These are phyloP conservation scores for Stramenopiles sp. DNA, from an alignment of 352 stramenopile genomes.

Conservation along the genomic window DNA sequence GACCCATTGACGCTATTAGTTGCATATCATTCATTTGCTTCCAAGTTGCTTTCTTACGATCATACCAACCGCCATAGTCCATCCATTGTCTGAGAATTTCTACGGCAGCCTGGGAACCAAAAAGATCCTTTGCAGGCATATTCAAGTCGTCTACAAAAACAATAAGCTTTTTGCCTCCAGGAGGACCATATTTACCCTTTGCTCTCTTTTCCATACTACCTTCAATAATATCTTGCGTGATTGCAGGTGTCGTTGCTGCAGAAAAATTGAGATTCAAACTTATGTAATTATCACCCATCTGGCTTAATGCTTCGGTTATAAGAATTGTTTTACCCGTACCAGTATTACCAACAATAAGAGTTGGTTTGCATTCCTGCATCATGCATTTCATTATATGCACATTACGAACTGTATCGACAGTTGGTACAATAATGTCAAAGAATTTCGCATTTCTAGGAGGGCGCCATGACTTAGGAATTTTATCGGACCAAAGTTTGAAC, in stretches of 20 bases:
- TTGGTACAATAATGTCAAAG: conserved; percentile 68
- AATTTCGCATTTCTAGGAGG: conserved; percentile 54
- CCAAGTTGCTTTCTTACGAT: conserved; percentile 59
- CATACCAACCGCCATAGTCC: conserved; percentile 53
- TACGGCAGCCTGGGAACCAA: conserved; percentile 75
- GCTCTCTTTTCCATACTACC: conserved; percentile 71
- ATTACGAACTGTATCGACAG: conserved; percentile 64
- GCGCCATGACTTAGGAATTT: conserved; percentile 31
- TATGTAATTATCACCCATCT: conserved; percentile 28
- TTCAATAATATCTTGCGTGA: conserved; percentile 69
- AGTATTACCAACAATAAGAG: conserved; percentile 61
- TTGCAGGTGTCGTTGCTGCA: conserved; percentile 44
- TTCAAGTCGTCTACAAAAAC: conserved; percentile 83
- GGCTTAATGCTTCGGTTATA: conserved; percentile 51
- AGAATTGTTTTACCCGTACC: conserved; percentile 75
- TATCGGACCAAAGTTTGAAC: conserved; percentile 50
- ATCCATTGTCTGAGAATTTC: conserved; percentile 70
- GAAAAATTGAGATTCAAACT: conserved; percentile 58
- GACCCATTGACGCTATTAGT: conserved; percentile 72
- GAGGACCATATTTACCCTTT: conserved; percentile 63
- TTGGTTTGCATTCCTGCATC: conserved; percentile 33
- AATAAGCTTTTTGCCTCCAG: conserved; percentile 58
- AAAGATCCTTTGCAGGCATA: conserved; percentile 76
- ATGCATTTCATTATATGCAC: conserved; percentile 43
- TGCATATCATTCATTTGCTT: conserved; percentile 62